These are phyloP conservation scores for Metschnikowia cubensis DNA, from an alignment of 805 yeast species.

Conservation along the genomic window DNA sequence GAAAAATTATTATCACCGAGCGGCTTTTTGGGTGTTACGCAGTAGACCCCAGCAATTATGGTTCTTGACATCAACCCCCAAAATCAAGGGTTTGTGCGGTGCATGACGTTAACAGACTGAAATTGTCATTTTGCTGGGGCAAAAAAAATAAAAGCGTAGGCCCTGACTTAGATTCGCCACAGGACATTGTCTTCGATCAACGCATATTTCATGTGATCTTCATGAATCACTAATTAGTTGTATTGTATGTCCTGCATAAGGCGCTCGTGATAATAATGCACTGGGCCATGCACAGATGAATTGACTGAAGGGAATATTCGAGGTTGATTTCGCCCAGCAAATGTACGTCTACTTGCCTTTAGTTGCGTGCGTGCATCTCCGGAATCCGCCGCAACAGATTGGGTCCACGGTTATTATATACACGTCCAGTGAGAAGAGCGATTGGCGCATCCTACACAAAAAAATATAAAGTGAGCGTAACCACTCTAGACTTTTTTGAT, in stretches of 20 bases:
- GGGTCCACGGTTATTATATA: neutral
- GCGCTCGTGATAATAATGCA: neutral
- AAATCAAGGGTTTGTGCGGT: too few relatives aligned
- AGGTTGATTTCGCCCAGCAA: neutral
- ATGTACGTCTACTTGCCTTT: neutral
- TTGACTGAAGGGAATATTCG: neutral
- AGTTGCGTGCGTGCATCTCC: neutral
- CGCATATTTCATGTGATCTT: neutral
- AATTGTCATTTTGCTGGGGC: neutral
- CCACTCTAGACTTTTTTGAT: neutral
- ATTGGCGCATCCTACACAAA: neutral
- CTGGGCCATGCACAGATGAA: neutral
- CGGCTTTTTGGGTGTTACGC: too few relatives aligned
- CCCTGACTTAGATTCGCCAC: neutral
- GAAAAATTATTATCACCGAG: too few relatives aligned
- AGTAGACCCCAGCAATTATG: too few relatives aligned
- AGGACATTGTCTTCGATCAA: neutral
- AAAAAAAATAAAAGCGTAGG: neutral
- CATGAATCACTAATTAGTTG: neutral
- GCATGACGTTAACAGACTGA: too few relatives aligned
- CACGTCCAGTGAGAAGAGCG: neutral
- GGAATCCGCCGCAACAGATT: neutral
- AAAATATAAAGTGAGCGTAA: neutral
- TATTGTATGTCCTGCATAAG: neutral
- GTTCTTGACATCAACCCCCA: too few relatives aligned